Evolutionary conservation across 495 filamentous ascomycete species (phyloP).

Genomic region (Pseudevernia furfuracea): DNA sequence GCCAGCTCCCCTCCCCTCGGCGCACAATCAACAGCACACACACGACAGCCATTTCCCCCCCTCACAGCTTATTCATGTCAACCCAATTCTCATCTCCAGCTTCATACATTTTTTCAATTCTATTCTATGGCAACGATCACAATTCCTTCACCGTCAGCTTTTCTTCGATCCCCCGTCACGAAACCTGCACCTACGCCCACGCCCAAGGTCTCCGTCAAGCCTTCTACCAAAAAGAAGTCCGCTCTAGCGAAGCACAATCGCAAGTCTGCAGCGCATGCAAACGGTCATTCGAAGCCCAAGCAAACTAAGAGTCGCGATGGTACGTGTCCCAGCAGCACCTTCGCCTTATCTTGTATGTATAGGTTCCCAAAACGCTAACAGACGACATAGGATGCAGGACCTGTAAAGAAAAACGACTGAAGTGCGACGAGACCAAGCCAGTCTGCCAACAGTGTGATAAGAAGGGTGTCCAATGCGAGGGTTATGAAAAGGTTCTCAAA

Average conservation of each 20-base stretch:
- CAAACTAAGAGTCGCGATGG: slow-evolving; percentile 82
- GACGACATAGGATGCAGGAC: slow-evolving; percentile 59
- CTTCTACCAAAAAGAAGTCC: slow-evolving; percentile 29
- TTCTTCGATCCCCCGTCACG: slow-evolving; percentile 43
- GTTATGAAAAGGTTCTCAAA: slow-evolving; percentile 80
- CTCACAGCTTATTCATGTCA: neutral
- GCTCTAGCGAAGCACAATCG: slow-evolving; percentile 25
- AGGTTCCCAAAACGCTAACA: slow-evolving; percentile 26
- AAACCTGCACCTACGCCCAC: slow-evolving; percentile 29
- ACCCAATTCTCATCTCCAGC: neutral
- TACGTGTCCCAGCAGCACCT: slow-evolving; percentile 35
- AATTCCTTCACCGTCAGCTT: slow-evolving; percentile 56
- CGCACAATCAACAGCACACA: neutral
- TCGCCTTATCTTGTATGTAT: slow-evolving; percentile 3
- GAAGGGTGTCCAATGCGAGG: slow-evolving; percentile 63
- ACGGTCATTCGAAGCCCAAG: slow-evolving; percentile 48
- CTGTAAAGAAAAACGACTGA: slow-evolving; percentile 73
- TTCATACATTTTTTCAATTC: neutral
- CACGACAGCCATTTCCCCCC: neutral
- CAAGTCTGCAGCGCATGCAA: slow-evolving; percentile 6
- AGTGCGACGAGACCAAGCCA: slow-evolving; percentile 76
- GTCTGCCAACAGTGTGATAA: slow-evolving; percentile 65
- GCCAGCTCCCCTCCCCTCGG: neutral
- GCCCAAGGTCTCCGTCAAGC: slow-evolving; percentile 33
- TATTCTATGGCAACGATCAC: slow-evolving; percentile 51